phyloP scores from a whole-genome alignment of 768 basidiomycete genomes.

The Rhodotorula paludigena region DNA sequence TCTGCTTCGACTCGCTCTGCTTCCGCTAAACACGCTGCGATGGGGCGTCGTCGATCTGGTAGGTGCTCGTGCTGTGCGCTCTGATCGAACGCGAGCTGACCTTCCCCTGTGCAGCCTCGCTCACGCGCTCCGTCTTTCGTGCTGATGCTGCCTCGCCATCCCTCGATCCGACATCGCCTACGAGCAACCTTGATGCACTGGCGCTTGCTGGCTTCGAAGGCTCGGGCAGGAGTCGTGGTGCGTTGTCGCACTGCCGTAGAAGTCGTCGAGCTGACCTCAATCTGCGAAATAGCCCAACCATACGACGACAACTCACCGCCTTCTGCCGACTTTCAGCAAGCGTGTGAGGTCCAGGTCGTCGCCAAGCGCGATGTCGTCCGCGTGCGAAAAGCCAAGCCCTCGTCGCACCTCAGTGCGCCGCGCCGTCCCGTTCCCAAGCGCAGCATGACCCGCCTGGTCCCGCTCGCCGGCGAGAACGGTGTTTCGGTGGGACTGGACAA shows the following conservation, averaged over 20 bases:
- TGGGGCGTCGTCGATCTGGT: conserved; percentile 1
- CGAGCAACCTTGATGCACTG: background rate
- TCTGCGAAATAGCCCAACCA: too few relatives aligned
- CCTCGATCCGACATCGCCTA: accelerated
- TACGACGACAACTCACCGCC: too few relatives aligned
- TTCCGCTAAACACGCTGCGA: accelerated
- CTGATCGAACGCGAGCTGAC: background rate
- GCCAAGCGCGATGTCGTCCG: background rate
- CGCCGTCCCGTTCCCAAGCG: background rate
- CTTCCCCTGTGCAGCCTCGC: background rate
- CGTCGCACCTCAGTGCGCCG: background rate
- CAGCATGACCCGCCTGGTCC: conserved; percentile 5
- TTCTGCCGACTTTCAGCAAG: too few relatives aligned
- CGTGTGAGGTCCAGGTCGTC: background rate
- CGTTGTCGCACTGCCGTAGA: background rate
- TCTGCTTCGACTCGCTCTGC: background rate
- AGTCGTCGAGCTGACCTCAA: background rate
- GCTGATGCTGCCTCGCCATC: background rate
- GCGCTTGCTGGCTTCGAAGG: background rate
- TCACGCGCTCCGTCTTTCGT: conserved; percentile 2
- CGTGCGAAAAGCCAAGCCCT: background rate
- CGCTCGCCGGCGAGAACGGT: background rate
- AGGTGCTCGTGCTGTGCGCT: background rate
- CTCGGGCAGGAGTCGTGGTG: background rate
- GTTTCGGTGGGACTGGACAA: background rate